Base-by-base conservation (phyloP, 129 eudicot species). In the Arctium minus region DNA sequence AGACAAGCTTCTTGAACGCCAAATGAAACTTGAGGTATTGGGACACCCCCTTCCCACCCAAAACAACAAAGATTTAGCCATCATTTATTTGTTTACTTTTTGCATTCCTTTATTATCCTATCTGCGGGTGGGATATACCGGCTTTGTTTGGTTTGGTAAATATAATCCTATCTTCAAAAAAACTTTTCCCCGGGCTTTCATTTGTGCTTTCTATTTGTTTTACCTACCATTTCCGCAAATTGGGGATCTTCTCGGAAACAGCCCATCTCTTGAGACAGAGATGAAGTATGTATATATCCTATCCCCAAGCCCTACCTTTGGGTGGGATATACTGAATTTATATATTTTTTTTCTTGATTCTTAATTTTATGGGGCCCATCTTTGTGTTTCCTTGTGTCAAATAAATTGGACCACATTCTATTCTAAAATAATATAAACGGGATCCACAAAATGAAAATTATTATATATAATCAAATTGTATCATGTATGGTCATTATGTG, bases 21-120 rank as follows among this genome's bases (percentile, higher is more conserved):
- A 87, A 82, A 94, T 93, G 87, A 96, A 96, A 87, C 99, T 96
- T 76, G 98, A 96, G 97, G 99, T 96, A 90, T 72, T 79, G 37
- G 73, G 64, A 13, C 0, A 8, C 50, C 12, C 50, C 50, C 62
- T 4, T 4, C 62, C 62, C 62, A 0, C 18, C 17, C 5, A 46
- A 10, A 46, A 46, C 0, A 44, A 11, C 1, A 10, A 10, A 46
- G 15, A 44, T 8, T 44, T 46, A 46, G 56, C 56, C 56, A 2
- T 11, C 56, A 11, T 46, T 10, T 10, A 46, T 46, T 11, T 46
- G 11, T 46, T 10, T 46, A 10, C 10, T 11, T 46, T 11, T 46
- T 46, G 17, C 56, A 10, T 46, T 46, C 2, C 17, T 46, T 46
- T 10, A 46, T 46, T 10, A 46, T 46, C 56, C 13, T 46, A 46